phyloP scores from a whole-genome alignment of 129 eudicot genomes.

The Logfia minima region DNA sequence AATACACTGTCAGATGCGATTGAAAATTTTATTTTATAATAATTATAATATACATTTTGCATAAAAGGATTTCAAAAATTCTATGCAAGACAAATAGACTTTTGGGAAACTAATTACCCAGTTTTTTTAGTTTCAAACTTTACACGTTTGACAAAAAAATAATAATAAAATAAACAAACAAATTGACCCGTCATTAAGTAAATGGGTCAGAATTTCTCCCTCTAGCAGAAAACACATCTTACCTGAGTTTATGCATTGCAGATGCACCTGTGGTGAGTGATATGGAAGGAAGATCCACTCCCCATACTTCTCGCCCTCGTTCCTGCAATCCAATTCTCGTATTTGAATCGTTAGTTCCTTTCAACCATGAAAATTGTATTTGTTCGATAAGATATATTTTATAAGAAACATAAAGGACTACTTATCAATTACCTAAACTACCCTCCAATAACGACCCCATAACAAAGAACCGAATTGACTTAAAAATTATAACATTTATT shows the following conservation, averaged over 20 bases:
- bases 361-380: neutral
- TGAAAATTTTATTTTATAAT: no score
- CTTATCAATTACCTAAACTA: slow-evolving; percentile 7
- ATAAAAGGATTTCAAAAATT: no score
- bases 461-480: neutral
- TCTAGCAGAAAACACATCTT: slow-evolving; percentile 15
- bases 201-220: neutral
- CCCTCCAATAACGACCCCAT: neutral
- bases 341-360: neutral
- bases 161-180: neutral
- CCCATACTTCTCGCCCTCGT: slow-evolving; percentile 68
- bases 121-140: no score
- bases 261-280: slow-evolving; percentile 84
- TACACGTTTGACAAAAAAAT: no score
- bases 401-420: neutral
- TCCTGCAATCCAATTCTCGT: slow-evolving; percentile 45
- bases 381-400: neutral
- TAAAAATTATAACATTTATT: neutral
- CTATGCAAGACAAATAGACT: no score
- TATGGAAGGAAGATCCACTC: slow-evolving; percentile 69
- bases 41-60: no score
- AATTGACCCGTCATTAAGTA: neutral
- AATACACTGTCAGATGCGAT: no score
- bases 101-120: no score
- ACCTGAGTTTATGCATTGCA: slow-evolving; percentile 93